Conservation (phyloP, 2,329 filamentous ascomycete genomes). For the Cladosporium oxysporum region DNA sequence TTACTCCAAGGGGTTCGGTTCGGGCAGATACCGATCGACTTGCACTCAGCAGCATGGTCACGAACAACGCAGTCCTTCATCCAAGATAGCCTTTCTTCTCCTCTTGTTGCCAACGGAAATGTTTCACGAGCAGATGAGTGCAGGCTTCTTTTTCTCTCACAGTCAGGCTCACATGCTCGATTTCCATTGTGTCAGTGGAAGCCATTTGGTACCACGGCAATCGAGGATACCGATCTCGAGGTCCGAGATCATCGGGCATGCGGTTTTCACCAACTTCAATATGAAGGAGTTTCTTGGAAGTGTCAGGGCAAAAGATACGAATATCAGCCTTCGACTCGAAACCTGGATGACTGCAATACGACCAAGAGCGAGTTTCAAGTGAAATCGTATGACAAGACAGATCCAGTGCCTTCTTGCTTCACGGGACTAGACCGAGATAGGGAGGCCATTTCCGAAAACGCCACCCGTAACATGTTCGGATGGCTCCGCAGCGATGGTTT, state of each 20-base stretch:
- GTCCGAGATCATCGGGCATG: not conserved
- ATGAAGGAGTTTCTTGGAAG: not conserved
- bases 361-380: not conserved
- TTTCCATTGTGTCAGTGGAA: not conserved
- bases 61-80: constrained; percentile 1
- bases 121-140: not conserved
- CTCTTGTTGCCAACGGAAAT: not conserved
- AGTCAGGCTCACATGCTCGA: not conserved
- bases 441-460: not conserved
- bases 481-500: not conserved
- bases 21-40: not conserved
- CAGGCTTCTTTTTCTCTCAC: not conserved
- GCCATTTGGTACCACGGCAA: not conserved
- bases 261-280: not conserved
- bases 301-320: not conserved
- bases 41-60: not conserved
- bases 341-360: not conserved
- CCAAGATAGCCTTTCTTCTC: not conserved
- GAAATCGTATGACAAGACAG: not conserved
- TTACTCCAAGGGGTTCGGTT: not conserved
- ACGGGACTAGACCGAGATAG: not conserved
- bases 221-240: not conserved
- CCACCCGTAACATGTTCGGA: not conserved
- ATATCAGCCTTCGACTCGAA: not conserved
- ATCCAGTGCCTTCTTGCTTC: not conserved